Percentiles rank a stretch among this genome's conserved stretches.
Conservation (phyloP, 192 early-diverging fungal species). For the Obelidium mucronatum region DNA sequence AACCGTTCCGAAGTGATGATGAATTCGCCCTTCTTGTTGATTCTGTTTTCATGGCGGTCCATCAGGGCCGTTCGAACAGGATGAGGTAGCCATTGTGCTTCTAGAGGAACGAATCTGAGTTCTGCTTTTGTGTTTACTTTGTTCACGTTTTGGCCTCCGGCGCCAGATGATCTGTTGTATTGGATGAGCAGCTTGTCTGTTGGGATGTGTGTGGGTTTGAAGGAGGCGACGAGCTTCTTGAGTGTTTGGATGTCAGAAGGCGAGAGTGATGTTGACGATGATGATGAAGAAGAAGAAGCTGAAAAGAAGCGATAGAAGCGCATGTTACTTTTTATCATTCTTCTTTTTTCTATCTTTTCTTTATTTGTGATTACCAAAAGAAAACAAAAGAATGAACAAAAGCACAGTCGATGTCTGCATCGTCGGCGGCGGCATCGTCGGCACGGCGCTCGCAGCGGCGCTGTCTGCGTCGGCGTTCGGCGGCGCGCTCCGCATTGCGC, state of each 20-base stretch:
- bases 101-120: constrained; percentile 31
- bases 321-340: too few species aligned
- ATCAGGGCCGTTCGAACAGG: background rate
- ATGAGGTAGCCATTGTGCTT: constrained; percentile 39
- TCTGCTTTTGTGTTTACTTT: constrained; percentile 49
- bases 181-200: background rate
- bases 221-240: background rate
- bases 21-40: constrained; percentile 41
- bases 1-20: constrained; percentile 37
- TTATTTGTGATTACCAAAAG: too few species aligned
- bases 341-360: too few species aligned
- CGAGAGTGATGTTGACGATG: too few species aligned
- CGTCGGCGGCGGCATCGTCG: constrained; percentile 90
- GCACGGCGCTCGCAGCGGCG: constrained; percentile 82
- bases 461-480: constrained; percentile 63
- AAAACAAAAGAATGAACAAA: too few species aligned
- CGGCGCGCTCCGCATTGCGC: constrained; percentile 62
- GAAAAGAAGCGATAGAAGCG: too few species aligned
- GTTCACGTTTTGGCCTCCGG: constrained; percentile 52
- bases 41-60: background rate
- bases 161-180: constrained; percentile 4
- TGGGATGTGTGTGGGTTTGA: constrained; percentile 7
- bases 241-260: too few species aligned
- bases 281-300: too few species aligned
- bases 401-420: constrained; percentile 92